phyloP scores from a whole-genome alignment of 352 stramenopile species.

The Pythium scleroteichum region DNA sequence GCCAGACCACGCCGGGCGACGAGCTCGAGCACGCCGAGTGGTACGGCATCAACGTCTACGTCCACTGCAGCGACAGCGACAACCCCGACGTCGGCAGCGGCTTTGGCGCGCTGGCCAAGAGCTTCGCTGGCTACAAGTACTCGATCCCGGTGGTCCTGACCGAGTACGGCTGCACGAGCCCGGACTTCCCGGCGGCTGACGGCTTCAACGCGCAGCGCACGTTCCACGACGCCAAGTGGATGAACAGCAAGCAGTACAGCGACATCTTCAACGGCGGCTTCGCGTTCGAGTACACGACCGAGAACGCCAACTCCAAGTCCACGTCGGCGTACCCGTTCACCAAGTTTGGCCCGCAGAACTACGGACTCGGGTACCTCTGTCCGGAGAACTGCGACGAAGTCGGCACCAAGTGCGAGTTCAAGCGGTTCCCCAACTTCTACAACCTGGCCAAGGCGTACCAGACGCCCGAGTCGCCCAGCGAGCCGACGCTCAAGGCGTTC shows the following conservation, averaged over 20 bases:
- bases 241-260: constrained; percentile 50
- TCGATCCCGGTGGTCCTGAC: constrained; percentile 54
- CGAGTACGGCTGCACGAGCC: constrained; percentile 61
- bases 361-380: constrained; percentile 74
- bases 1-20: constrained; percentile 57
- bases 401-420: constrained; percentile 45
- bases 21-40: constrained; percentile 75
- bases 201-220: constrained; percentile 76
- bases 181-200: constrained; percentile 49
- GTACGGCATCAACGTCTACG: constrained; percentile 86
- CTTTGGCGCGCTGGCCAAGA: constrained; percentile 58
- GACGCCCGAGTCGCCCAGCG: constrained; percentile 21
- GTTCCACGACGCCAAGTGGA: constrained; percentile 66
- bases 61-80: constrained; percentile 65
- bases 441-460: constrained; percentile 46
- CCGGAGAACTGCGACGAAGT: constrained; percentile 65
- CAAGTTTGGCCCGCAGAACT: constrained; percentile 65
- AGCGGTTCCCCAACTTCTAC: constrained; percentile 70
- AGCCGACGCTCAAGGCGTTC: constrained; percentile 39
- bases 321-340: constrained; percentile 66
- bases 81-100: constrained; percentile 45
- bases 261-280: constrained; percentile 69
- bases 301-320: constrained; percentile 68
- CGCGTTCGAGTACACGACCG: constrained; percentile 80
- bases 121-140: constrained; percentile 65